Base-by-base conservation (phyloP, 352 stramenopile genomes). In the Peronospora destructor region DNA sequence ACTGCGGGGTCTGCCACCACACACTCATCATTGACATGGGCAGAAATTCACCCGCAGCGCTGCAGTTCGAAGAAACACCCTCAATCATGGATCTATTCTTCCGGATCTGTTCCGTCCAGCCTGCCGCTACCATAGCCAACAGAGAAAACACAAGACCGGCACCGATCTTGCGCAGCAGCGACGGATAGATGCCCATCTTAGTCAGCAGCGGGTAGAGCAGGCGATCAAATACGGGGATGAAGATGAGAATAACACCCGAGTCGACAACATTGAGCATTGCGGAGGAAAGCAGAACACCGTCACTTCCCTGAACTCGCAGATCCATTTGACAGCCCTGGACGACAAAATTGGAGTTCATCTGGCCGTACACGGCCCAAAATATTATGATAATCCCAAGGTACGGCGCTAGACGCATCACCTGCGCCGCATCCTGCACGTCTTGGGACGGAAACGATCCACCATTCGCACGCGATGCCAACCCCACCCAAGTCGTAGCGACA, bases 1-100 rank as follows among this genome's bases (percentile, higher is more conserved):
- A 96, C 71, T 96, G 87, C n/a, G 84, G 85, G 4, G 85, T 85
- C 45, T 96, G 83, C 87, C 84, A 96, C 74, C 88, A 92, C 10
- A 96, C 76, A 47, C 79, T 95, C 36, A 96, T 56, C 26, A 59
- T 47, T 0, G 82, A 86, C 76, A 94, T 92, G 11, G 75, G 75
- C 35, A 94, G 67, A 23, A 56, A 54, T 47, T 89, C 73, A 0
- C 62, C 55, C 4, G 57, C 73, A 6, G 68, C 68, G 10, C 84
- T 88, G 53, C 87, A 96, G 41, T 91, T 90, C 17, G 73, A 90
- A 8, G 67, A 55, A 35, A 87, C 35, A 11, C 68, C 73, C 2
- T 68, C 48, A 26, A 90, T 51, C 38, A 72, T 59, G 2, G 56
- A 61, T n/a, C 62, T 59, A 6, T 56, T 47, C 49, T 93, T 94